Evolutionary conservation across 108 stramenopile genomes (phyloP), one percentile per base, ranked within the genome.

Genomic region (Chaetoceros tenuissimus): DNA sequence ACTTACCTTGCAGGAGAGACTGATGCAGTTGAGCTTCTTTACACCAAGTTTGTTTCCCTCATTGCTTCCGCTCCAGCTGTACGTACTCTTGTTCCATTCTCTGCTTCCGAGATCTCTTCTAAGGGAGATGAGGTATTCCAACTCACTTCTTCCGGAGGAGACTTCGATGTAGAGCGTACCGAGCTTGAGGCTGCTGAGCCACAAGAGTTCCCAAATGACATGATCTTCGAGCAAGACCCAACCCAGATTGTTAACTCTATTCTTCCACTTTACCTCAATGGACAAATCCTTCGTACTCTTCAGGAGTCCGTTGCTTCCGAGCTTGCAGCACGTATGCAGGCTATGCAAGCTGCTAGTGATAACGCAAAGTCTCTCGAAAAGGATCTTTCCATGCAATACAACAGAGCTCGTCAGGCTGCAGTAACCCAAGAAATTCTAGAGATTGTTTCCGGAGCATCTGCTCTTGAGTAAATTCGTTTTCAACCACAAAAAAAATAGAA

Each of bases 211-310:
- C 91, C 93, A 64, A 88, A 90, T 63, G 90, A 95, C 75, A 91
- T 94, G 80, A 92, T 95, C 75, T 96, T 97, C 79, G 96, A 97
- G 74, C 92, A 96, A 75, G 96, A 97, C 64, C 96, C 96, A 24
- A 62, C 93, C 61, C 89, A 94, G 67, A 95, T 97, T 62, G 82
- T 97, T 79, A 95, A 97, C 81, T 77, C 90, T 55, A 92, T 96
- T 72, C 91, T 97, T 57, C 92, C 94, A 27, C 77, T 97, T 13
- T 97, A 95, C 85, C 73, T 97, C 51, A 89, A 94, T 66, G 94
- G 94, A 50, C 96, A 96, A 75, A 84, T 97, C 73, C 85, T 97
- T 44, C 88, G 95, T 70, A 85, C 85, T 31, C 82, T 96, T 47
- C 94, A 95, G 61, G 95, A 96, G 68, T 87, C 89, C 48, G 95